These are phyloP conservation scores for Glarea lozoyensis DNA, from an alignment of 495 filamentous ascomycete species.

Conservation along the genomic window DNA sequence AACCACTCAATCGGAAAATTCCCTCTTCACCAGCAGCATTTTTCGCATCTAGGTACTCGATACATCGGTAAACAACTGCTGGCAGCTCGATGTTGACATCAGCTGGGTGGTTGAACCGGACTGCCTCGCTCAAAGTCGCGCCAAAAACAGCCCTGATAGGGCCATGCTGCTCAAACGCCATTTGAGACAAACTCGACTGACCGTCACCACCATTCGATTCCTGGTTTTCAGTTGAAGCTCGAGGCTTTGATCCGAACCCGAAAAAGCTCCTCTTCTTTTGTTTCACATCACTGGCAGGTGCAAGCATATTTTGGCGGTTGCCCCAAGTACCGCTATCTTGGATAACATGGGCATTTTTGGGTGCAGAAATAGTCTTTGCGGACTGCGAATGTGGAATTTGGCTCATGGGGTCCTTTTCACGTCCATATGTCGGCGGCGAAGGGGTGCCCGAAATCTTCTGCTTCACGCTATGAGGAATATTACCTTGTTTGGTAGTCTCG, in stretches of 20 bases:
- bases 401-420: conserved; percentile 23
- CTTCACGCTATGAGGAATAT: conserved; percentile 27
- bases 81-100: conserved; percentile 68
- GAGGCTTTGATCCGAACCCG: conserved; percentile 62
- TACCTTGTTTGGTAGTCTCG: conserved; percentile 67
- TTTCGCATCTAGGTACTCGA: conserved; percentile 85
- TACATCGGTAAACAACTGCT: conserved; percentile 93
- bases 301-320: conserved; percentile 45
- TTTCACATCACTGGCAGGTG: conserved; percentile 46
- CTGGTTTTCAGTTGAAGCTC: conserved; percentile 29
- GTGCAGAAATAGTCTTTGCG: conserved; percentile 68
- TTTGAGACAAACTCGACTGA: conserved; percentile 25
- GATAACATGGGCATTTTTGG: conserved; percentile 79
- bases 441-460: conserved; percentile 17
- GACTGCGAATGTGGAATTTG: conserved; percentile 27
- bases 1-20: conserved; percentile 92
- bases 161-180: conserved; percentile 39
- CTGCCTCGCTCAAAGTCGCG: conserved; percentile 76
- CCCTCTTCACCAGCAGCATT: conserved; percentile 82
- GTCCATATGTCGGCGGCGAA: conserved; percentile 18
- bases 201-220: conserved; percentile 25
- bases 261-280: conserved; percentile 89
- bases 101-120: conserved; percentile 63
- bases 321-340: conserved; percentile 85
- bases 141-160: conserved; percentile 74